Evolutionary conservation across 768 basidiomycete species (phyloP).

Genomic region (Psilocybe tampanensis): DNA sequence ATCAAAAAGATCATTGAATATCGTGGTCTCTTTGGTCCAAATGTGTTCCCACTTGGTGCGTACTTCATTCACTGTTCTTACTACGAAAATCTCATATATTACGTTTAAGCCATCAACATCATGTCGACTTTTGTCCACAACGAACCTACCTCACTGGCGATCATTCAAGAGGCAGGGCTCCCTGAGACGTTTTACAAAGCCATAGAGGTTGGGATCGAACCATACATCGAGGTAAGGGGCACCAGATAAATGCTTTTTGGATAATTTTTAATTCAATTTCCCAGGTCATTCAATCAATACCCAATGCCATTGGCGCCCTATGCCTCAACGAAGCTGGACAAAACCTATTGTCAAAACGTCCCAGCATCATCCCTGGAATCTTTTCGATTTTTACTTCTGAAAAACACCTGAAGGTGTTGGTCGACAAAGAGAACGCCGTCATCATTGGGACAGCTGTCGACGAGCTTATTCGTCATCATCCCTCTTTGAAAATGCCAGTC

Average conservation of each 20-base stretch:
- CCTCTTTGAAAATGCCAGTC: constrained; percentile 76
- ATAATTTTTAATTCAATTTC: constrained; percentile 3
- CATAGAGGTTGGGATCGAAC: constrained; percentile 83
- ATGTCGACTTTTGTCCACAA: constrained; percentile 98
- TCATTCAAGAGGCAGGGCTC: constrained; percentile 90
- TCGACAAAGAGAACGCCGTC: constrained; percentile 92
- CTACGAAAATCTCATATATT: background rate
- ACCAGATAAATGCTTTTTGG: background rate
- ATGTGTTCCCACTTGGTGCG: constrained; percentile 82
- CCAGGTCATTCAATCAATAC: constrained; percentile 89
- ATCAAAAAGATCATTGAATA: constrained; percentile 88
- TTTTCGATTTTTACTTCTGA: constrained; percentile 88
- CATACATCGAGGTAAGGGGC: constrained; percentile 78
- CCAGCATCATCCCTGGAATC: constrained; percentile 82
- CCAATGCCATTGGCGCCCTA: constrained; percentile 94
- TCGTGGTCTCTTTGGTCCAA: constrained; percentile 82
- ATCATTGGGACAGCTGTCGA: constrained; percentile 90
- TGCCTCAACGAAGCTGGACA: constrained; percentile 93
- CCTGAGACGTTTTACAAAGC: constrained; percentile 89
- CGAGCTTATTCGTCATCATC: constrained; percentile 96
- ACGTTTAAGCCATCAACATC: constrained; percentile 77
- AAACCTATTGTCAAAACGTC: constrained; percentile 73
- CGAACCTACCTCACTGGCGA: constrained; percentile 90
- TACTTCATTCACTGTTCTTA: background rate
- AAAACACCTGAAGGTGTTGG: constrained; percentile 76